Conservation (phyloP, 1,284 basidiomycete genomes). For the Fomitiporia mediterranea region DNA sequence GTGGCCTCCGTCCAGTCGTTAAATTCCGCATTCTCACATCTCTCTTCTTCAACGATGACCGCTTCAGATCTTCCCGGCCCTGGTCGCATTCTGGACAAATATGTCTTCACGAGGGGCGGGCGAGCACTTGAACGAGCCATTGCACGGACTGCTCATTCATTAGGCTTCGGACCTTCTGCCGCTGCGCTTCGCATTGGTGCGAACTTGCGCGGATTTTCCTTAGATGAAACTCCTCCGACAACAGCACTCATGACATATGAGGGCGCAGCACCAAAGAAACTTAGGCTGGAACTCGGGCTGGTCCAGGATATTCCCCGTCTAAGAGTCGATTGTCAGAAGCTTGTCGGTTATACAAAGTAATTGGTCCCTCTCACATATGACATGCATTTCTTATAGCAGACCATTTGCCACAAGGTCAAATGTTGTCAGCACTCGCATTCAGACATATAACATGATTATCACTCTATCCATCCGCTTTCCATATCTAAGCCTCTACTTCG, state of each 20-base stretch:
- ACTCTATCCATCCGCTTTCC: conserved; percentile 1
- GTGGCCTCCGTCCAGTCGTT: neutral
- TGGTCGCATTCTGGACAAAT: neutral
- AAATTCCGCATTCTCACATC: neutral
- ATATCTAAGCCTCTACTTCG: conserved; percentile 4
- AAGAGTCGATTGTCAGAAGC: neutral
- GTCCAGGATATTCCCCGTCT: neutral
- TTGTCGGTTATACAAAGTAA: neutral
- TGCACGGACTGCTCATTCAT: neutral
- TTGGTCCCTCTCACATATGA: neutral
- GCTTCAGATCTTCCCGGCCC: neutral
- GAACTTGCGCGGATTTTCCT: neutral
- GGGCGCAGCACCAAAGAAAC: too few relatives aligned
- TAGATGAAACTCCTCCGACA: neutral
- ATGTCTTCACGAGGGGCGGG: neutral
- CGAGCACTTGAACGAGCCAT: neutral
- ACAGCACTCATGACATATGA: neutral
- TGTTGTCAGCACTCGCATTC: neutral
- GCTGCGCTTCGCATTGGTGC: conserved; percentile 4
- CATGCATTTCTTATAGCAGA: too few relatives aligned
- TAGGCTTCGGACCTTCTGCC: neutral
- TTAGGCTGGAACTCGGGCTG: conserved; percentile 6
- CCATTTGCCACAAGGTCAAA: neutral
- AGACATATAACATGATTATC: neutral
- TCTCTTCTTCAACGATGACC: neutral